Evolutionary conservation across 148 eudicot species (phyloP).

Genomic region (Pouteria glomerata): DNA sequence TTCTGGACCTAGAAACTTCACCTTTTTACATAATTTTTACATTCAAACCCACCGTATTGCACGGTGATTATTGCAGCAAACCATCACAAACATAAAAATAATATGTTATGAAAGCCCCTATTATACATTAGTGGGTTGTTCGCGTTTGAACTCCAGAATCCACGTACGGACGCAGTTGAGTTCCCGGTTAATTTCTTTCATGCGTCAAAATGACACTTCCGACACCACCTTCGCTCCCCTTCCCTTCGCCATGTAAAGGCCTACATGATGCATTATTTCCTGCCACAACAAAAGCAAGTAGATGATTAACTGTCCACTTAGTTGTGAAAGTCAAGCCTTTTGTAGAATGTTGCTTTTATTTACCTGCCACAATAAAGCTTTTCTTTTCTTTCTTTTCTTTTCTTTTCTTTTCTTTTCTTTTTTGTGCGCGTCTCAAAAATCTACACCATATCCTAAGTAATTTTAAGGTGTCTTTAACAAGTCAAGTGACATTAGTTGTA

Average conservation of each 20-base stretch:
- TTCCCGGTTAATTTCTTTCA: slow-evolving; percentile 1
- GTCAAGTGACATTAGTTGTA: too few relatives aligned
- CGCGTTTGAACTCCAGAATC: background rate
- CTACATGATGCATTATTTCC: slow-evolving; percentile 89
- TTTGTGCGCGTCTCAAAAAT: background rate
- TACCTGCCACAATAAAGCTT: too few relatives aligned
- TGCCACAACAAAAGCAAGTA: slow-evolving; percentile 19
- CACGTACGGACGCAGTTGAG: background rate
- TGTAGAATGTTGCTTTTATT: too few relatives aligned
- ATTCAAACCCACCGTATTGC: too few relatives aligned
- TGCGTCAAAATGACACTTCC: slow-evolving; percentile 35
- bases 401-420: too few relatives aligned
- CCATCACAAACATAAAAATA: too few relatives aligned
- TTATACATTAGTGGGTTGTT: background rate
- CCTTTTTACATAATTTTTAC: too few relatives aligned
- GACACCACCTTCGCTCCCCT: slow-evolving; percentile 90
- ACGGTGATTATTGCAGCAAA: background rate
- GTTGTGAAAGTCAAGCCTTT: too few relatives aligned
- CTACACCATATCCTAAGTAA: background rate
- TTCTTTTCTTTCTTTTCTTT: too few relatives aligned
- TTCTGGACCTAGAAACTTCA: too few relatives aligned
- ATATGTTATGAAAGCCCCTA: background rate
- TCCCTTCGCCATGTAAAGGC: slow-evolving; percentile 74
- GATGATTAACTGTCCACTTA: background rate
- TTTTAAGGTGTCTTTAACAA: too few relatives aligned